Base-by-base conservation (phyloP, 2,329 filamentous ascomycete species). In the Stagonosporopsis chrysanthemi region DNA sequence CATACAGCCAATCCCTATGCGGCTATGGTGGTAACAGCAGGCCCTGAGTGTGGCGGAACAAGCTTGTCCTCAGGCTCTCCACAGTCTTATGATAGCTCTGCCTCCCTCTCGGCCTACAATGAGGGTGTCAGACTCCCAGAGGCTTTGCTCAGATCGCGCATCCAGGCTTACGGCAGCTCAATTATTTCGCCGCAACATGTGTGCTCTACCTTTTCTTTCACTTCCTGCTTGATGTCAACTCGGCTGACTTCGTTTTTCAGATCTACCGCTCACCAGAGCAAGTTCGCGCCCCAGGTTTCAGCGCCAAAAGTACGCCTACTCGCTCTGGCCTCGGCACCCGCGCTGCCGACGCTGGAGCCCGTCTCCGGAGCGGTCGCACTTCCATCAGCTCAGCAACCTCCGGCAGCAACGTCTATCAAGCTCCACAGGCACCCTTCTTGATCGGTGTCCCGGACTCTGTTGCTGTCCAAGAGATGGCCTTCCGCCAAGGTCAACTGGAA, bases 401-500 rank as follows among this genome's bases (percentile, higher is more conserved):
- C 11, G 45, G 48, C 5, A 35, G 54, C 12, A 40, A 52, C 22
- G 39, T 31, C 14, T 23, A 28, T 11, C 50, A 57, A 3, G 35
- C 24, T 26, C 38, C 40, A 5, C 47, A 47, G 6, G 17, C 39
- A 4, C 39, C 51, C n/a, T 62, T 58, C 6, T 40, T 70, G 29
- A 49, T 36, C 19, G 63, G 62, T 19, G 48, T 71, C 14, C 58
- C 66, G 9, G 65, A 70, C 51, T 33, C 50, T 22, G 45, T 63
- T 1, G 58, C 62, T 24, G 67, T 70, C 9, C 63, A 70, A 41
- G 68, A 68, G 40, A 61, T 64, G 49, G 68, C 63, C 11, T 68
- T 69, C 44, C 67, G 67, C 44, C 62, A 65, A 31, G 68, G 67
- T 28, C 66, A 68, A 38, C 49, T 58, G 15, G 63, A 67, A 23